phyloP scores from a whole-genome alignment of 306 rosid genomes.

The Trifolium dubium region DNA sequence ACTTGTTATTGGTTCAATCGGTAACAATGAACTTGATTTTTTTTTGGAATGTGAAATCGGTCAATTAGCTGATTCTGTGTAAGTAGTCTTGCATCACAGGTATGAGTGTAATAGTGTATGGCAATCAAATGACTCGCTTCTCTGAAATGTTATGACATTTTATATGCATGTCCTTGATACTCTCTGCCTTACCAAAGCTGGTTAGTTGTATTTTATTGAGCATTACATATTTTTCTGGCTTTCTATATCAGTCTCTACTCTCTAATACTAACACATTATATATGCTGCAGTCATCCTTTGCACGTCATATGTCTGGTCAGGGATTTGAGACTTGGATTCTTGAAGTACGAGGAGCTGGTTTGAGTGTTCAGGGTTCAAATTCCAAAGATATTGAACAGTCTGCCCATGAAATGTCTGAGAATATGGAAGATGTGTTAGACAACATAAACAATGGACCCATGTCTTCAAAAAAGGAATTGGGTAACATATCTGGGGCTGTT shows the following conservation, averaged over 20 bases:
- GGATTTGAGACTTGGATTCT: conserved; percentile 98
- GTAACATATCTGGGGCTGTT: conserved; percentile 42
- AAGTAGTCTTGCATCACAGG: not conserved
- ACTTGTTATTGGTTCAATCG: conserved; percentile 27
- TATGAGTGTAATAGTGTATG: not conserved
- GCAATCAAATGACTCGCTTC: not conserved
- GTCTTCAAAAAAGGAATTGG: conserved; percentile 51
- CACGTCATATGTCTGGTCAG: conserved; percentile 90
- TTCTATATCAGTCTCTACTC: conserved; percentile 10
- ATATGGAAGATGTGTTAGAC: conserved; percentile 74
- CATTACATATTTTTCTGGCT: conserved; percentile 25
- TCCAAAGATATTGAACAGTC: conserved; percentile 63
- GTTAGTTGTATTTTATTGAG: conserved; percentile 12
- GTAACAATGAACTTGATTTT: not conserved
- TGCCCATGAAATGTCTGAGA: conserved; percentile 63
- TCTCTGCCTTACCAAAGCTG: conserved; percentile 1
- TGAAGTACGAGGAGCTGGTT: conserved; percentile 96
- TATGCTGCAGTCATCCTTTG: conserved; percentile 87
- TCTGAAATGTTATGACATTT: conserved; percentile 16
- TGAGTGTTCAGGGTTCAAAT: conserved; percentile 67
- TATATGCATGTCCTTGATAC: conserved; percentile 12
- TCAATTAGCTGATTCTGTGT: not conserved
- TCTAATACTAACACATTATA: conserved; percentile 39
- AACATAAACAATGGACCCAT: conserved; percentile 54
- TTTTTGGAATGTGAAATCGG: not conserved